These are phyloP conservation scores for Urochloa ruziziensis DNA, from an alignment of 176 grass and related monocot genomes.

Conservation along the genomic window DNA sequence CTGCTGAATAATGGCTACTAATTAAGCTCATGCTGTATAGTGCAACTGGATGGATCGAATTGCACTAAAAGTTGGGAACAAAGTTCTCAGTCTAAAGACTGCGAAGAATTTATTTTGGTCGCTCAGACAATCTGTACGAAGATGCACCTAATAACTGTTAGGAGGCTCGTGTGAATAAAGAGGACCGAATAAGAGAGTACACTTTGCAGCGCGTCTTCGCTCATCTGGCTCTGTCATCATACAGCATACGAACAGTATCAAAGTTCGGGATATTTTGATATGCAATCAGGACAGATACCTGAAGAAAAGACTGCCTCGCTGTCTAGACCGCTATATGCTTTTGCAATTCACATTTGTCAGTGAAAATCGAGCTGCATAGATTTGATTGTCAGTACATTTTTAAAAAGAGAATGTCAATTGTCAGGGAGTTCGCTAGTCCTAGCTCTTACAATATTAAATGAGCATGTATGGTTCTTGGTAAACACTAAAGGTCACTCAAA, in stretches of 20 bases:
- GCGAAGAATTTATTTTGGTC: neutral
- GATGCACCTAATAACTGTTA: neutral
- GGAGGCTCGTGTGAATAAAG: neutral
- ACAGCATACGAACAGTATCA: neutral
- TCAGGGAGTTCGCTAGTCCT: neutral
- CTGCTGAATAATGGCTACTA: neutral
- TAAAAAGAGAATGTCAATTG: neutral
- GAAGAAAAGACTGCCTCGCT: neutral
- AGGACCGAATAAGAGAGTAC: neutral
- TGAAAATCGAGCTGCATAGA: neutral
- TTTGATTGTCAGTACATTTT: neutral
- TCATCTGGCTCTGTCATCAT: neutral
- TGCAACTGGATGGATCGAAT: neutral
- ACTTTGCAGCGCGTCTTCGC: too few species aligned
- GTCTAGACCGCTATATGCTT: neutral
- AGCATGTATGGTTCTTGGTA: neutral
- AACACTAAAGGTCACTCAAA: slow-evolving; percentile 25
- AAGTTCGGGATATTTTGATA: neutral
- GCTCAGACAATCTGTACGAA: neutral
- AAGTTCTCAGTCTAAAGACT: neutral
- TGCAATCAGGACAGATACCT: neutral
- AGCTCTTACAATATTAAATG: neutral
- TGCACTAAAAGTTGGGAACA: neutral
- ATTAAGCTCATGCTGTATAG: neutral
- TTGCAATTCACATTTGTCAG: neutral